A percentile compares a stretch with the other conserved stretches of the same genome.
phyloP scores from a whole-genome alignment of 257 asterid species.

The Solanum medicagineum region DNA sequence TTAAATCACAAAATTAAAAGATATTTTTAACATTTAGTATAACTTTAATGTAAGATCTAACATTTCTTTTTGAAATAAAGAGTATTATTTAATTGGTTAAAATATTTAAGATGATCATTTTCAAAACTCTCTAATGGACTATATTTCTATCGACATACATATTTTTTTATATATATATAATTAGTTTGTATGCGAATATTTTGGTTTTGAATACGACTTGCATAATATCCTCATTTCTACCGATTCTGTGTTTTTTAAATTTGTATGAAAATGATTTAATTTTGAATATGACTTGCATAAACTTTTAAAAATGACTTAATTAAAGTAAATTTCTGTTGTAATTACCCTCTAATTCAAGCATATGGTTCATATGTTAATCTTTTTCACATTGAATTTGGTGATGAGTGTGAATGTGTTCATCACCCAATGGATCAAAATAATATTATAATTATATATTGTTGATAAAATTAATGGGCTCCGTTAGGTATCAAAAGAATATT shows the following conservation, averaged over 20 bases:
- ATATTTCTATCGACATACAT: not conserved
- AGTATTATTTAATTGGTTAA: too few species aligned
- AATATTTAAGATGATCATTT: too few species aligned
- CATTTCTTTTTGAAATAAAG: too few species aligned
- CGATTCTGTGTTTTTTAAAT: not conserved
- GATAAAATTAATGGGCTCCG: not conserved
- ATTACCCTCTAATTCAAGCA: too few species aligned
- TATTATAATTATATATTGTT: not conserved
- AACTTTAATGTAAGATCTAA: too few species aligned
- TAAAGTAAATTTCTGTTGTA: too few species aligned
- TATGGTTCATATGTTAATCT: not conserved
- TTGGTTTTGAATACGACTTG: not conserved
- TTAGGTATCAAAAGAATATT: too few species aligned
- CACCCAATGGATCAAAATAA: not conserved
- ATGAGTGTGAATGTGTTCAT: not conserved
- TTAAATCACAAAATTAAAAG: too few species aligned
- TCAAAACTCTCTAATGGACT: not conserved
- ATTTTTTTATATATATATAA: not conserved
- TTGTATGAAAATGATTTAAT: not conserved
- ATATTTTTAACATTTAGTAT: too few species aligned
- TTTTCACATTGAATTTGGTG: not conserved
- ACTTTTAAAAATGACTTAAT: not conserved
- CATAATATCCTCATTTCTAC: not conserved
- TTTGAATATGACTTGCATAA: not conserved
- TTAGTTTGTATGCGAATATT: not conserved